Conservation (phyloP, 345 rosid species). For the Aquilaria malaccensis region DNA sequence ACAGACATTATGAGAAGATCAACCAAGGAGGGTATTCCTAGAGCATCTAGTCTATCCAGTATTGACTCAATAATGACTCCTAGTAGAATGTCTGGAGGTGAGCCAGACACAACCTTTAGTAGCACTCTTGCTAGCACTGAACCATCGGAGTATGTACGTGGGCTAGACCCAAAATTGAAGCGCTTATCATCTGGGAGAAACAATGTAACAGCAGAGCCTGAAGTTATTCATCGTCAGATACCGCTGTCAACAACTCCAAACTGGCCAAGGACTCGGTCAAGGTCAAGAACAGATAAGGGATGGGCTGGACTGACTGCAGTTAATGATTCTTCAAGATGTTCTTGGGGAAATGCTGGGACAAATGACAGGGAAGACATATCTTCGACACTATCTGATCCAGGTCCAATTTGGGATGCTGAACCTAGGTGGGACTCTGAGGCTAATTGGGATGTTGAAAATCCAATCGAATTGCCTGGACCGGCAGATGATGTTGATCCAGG, state of each 20-base stretch:
- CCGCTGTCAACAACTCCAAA: conserved; percentile 81
- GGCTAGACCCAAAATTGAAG: conserved; percentile 81
- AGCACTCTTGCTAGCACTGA: conserved; percentile 80
- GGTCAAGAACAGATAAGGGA: conserved; percentile 84
- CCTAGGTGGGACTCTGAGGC: conserved; percentile 91
- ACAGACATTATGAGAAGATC: conserved; percentile 82
- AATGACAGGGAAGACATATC: conserved; percentile 94
- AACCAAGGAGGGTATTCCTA: conserved; percentile 72
- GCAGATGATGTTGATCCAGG: conserved; percentile 64
- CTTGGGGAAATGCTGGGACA: conserved; percentile 71
- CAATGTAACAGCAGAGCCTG: conserved; percentile 66
- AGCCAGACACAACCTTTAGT: conserved; percentile 57
- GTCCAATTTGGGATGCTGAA: conserved; percentile 98
- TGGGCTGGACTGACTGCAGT: conserved; percentile 72
- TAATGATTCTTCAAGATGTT: conserved; percentile 64
- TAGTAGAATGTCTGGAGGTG: conserved; percentile 70
- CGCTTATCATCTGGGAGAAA: conserved; percentile 78
- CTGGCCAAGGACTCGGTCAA: conserved; percentile 97
- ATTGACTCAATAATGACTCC: conserved; percentile 95
- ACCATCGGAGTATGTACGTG: conserved; percentile 95
- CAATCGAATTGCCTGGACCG: conserved; percentile 86
- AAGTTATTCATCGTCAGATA: conserved; percentile 80
- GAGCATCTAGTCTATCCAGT: conserved; percentile 96
- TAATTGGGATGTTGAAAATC: conserved; percentile 75
- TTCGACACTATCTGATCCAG: conserved; percentile 93